phyloP scores from a whole-genome alignment of 345 rosid genomes.

The Brassica napus region Da-Ae NC_063444.1:3341501-3342000 shows the following conservation, averaged over 20 bases:
- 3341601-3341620: neutral
- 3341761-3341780: neutral
- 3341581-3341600: neutral
- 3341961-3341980: constrained; percentile 15
- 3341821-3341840: constrained; percentile 13
- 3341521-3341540: constrained; percentile 26
- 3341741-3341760: no score
- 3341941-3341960: neutral
- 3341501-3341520: constrained; percentile 16
- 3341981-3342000: neutral
- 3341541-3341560: constrained; percentile 25
- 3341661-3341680: neutral
- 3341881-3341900: neutral
- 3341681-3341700: constrained; percentile 20
- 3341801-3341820: constrained; percentile 6
- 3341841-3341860: neutral
- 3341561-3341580: constrained; percentile 18
- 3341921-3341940: no score
- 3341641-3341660: neutral
- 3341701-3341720: no score
- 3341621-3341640: neutral
- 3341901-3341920: no score
- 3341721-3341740: no score
- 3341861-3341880: no score
- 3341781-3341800: constrained; percentile 18